Base-by-base conservation (phyloP, 2,329 filamentous ascomycete genomes). In the Lachnellula suecica region DNA sequence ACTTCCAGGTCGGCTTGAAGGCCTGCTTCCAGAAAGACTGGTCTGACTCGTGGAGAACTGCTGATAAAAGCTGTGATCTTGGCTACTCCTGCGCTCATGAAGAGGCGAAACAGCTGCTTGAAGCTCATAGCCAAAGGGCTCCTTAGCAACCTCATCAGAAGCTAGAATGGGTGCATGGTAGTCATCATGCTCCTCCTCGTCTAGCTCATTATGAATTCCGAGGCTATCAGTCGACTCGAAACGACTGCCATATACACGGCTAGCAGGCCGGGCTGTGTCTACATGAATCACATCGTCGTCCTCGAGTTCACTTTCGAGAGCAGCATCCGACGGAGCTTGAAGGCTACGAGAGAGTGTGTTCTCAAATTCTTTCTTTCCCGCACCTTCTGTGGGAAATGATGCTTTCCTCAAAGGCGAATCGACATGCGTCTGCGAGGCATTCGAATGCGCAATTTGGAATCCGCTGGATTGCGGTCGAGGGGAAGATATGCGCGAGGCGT, bases 81-180 rank as follows among this genome's bases (percentile, higher is more conserved):
- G 77, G 63, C 79, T 85, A 46, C 78, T 78, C 52, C 81, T 82
- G 47, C 82, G 79, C 59, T 88, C 84, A 44, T 84, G 76, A 35
- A 82, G 77, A 11, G 89, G 90, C n/a, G 87, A 88, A 25, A 97
- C 82, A 13, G 92, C 94, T 20, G 94, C 90, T 47, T 89, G 84
- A 65, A 90, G 77, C 60, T 82, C 84, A 51, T 86, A 87, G 13
- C 79, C 79, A 29, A 81, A 79, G 1, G 84, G 82, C 49, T 88
- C 82, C 69, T 92, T 93, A 53, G 84, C 79, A 25, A 96, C 79
- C 71, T 97, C 91, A 66, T 97, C 94, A 1, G 89, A 80, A 7
- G 94, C 94, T 46, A 99, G 75, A 58, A 99, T 96, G 0, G 93
- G 92, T 24, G 85, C 84, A 34, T 81, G 80, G 65, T 88, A 86